Conservation (phyloP, 495 filamentous ascomycete genomes). For the Aspergillus bertholletiae region DNA sequence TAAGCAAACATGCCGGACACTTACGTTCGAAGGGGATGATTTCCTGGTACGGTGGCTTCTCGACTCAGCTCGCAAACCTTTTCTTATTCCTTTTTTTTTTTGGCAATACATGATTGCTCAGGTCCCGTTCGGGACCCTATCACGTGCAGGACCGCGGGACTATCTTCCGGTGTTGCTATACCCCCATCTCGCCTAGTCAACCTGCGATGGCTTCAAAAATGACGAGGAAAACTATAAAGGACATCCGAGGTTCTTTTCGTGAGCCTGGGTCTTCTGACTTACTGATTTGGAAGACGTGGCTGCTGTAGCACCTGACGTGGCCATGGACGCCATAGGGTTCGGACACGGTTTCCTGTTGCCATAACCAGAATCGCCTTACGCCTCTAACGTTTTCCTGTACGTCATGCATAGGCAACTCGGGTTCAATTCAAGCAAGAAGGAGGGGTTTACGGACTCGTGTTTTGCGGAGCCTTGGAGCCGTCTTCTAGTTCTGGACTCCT, state of each 20-base stretch:
- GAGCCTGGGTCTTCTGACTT: neutral
- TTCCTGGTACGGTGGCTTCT: no score
- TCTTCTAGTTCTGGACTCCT: neutral
- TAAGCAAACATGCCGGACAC: no score
- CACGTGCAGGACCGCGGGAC: neutral
- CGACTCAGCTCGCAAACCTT: no score
- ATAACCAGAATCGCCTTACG: constrained; percentile 1
- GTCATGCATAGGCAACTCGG: constrained; percentile 6
- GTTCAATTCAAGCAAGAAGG: neutral
- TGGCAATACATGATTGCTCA: no score
- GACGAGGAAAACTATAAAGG: neutral
- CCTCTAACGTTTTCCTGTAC: constrained; percentile 6
- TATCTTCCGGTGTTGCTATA: constrained; percentile 1
- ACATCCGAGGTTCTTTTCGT: neutral
- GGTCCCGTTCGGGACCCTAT: no score
- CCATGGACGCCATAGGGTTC: neutral
- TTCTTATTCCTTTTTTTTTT: no score
- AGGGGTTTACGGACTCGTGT: neutral
- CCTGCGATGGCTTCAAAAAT: no score
- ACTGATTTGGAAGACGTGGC: neutral
- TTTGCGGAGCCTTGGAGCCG: neutral
- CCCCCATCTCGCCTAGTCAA: no score
- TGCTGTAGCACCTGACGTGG: neutral
- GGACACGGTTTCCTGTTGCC: constrained; percentile 10
- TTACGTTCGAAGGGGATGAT: no score